These are phyloP conservation scores for Telopea speciosissima DNA, from an alignment of 177 flowering plant species.

Conservation along the genomic window DNA sequence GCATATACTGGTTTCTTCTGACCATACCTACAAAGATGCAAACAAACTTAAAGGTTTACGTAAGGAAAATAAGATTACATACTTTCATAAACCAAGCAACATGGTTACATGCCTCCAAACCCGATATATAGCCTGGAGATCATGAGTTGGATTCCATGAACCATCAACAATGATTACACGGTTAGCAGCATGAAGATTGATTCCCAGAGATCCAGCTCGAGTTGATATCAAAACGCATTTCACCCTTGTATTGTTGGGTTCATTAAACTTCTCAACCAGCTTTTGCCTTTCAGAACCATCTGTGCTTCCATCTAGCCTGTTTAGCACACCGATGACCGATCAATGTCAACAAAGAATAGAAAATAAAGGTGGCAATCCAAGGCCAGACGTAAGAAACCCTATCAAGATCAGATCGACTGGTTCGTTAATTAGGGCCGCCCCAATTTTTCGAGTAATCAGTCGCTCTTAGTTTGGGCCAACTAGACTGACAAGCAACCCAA, in stretches of 20 bases:
- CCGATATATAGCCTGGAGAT: conserved; percentile 97
- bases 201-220: conserved; percentile 93
- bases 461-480: too few relatives aligned
- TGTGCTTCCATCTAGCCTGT: conserved; percentile 93
- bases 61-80: not conserved
- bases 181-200: conserved; percentile 94
- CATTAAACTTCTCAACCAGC: conserved; percentile 85
- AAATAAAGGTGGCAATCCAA: not conserved
- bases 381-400: too few relatives aligned
- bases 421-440: too few relatives aligned
- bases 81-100: not conserved
- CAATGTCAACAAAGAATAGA: not conserved
- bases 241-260: conserved; percentile 70
- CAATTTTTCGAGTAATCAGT: too few relatives aligned
- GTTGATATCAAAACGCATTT: conserved; percentile 93
- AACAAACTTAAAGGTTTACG: not conserved
- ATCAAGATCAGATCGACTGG: too few relatives aligned
- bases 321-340: conserved; percentile 14
- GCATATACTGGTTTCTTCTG: conserved; percentile 95
- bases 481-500: too few relatives aligned
- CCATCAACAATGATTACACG: conserved; percentile 96
- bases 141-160: conserved; percentile 98
- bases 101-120: conserved; percentile 72
- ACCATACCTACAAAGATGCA: conserved; percentile 64
- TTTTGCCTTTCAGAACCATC: conserved; percentile 82